Base-by-base conservation (phyloP, 73 alveolate species). In the Durusdinium trenchii region DNA sequence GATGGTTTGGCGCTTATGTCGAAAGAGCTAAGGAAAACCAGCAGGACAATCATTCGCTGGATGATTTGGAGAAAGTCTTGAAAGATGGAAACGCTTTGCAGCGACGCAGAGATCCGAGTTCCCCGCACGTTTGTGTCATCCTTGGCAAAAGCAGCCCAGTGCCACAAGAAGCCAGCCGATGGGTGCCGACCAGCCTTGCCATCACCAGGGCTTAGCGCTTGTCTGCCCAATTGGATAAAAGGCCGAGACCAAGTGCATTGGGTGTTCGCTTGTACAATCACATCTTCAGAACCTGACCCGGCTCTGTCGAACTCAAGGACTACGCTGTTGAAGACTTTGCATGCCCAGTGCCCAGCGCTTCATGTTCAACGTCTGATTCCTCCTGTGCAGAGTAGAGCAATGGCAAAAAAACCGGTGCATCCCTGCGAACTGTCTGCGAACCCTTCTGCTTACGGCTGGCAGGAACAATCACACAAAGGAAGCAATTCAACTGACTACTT, bases 181-280 rank as follows among this genome's bases (percentile, higher is more conserved):
- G 42, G 64, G 67, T 79, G 46, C 90, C 90, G 7, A 64, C 90
- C 2, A 43, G 45, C 6, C 16, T 79, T 30, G 38, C 42, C 43
- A 79, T 79, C 35, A 79, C 90, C 10, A 32, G 90, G 42, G 9
- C 90, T 23, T 79, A 79, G 45, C 45, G 90, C 90, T 46, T 79
- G 67, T 79, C 90, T 16, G 62, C 90, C 64, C 40, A 20, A 1
- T 12, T 47, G 61, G 90, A 79, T 42, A 43, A 20, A 30, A 61
- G 90, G 40, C 67, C 45, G 42, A 79, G 45, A 64, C 90, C 90
- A 42, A 43, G 28, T 5, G 28, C 61, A 30, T 79, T 79, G 90
- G 64, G 64, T 9, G 52, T 79, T 30, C 61, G 90, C 20, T 18
- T 79, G 43, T 79, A 6, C 90, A 79, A 79, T 30, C 90, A 79